Conservation (phyloP, 176 grass and related monocot genomes). For the Oryza meyeriana region DNA sequence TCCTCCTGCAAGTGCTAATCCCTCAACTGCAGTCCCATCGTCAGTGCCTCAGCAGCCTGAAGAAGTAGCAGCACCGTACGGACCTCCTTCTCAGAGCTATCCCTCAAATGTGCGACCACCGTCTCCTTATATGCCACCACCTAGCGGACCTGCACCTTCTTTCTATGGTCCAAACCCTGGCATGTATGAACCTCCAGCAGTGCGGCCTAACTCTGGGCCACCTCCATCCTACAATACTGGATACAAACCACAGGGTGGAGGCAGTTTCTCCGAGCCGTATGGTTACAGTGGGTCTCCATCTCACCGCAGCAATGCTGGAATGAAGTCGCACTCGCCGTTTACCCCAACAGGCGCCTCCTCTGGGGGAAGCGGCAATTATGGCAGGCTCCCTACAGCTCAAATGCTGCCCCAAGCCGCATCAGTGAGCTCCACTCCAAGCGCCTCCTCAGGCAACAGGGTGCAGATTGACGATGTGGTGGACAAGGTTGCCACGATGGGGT, state of each 20-base stretch:
- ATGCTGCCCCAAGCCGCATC: slow-evolving; percentile 60
- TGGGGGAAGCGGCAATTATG: slow-evolving; percentile 45
- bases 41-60: slow-evolving; percentile 47
- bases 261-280: slow-evolving; percentile 55
- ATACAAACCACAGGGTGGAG: slow-evolving; percentile 50
- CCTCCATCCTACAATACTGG: slow-evolving; percentile 46
- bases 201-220: slow-evolving; percentile 46
- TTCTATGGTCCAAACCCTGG: slow-evolving; percentile 59
- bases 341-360: slow-evolving; percentile 21
- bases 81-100: slow-evolving; percentile 52
- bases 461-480: slow-evolving; percentile 79
- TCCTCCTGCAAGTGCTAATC: slow-evolving; percentile 36
- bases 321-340: slow-evolving; percentile 48
- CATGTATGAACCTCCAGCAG: slow-evolving; percentile 51
- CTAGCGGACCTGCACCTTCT: slow-evolving; percentile 43
- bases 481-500: slow-evolving; percentile 92
- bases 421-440: slow-evolving; percentile 35
- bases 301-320: slow-evolving; percentile 44
- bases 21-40: slow-evolving; percentile 35
- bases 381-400: slow-evolving; percentile 63
- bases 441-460: slow-evolving; percentile 40
- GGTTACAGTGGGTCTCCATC: slow-evolving; percentile 70
- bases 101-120: slow-evolving; percentile 45
- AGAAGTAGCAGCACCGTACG: slow-evolving; percentile 49
- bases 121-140: slow-evolving; percentile 49